Percentiles rank a stretch among this genome's conserved stretches.
These are phyloP conservation scores for Diaporthe vexans DNA, from an alignment of 2,329 filamentous ascomycete species.

Conservation along the genomic window DNA sequence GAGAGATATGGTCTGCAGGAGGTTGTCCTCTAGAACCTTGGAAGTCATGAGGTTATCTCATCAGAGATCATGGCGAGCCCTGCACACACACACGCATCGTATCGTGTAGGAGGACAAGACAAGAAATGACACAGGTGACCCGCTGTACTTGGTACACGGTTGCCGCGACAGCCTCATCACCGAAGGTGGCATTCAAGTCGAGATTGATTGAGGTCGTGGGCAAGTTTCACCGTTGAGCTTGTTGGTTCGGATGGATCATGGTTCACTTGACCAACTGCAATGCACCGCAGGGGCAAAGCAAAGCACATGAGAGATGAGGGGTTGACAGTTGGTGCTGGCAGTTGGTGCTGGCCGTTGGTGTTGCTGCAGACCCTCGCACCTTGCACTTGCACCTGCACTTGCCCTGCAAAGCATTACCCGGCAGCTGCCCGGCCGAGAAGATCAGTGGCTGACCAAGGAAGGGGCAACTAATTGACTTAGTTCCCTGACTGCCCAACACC, in stretches of 20 bases:
- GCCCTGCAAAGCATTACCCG: neutral
- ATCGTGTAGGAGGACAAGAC: neutral
- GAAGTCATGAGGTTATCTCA: neutral
- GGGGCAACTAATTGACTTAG: neutral
- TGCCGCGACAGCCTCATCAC: neutral
- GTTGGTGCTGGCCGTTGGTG: neutral
- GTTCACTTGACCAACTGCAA: neutral
- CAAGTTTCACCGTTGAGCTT: conserved; percentile 15
- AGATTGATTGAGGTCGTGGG: neutral
- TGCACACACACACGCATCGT: conserved; percentile 12
- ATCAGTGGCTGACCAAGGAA: conserved; percentile 16
- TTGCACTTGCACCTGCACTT: too few species aligned
- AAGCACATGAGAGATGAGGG: neutral
- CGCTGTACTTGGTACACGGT: neutral
- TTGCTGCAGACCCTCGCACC: neutral
- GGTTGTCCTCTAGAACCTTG: neutral
- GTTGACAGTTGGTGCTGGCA: neutral
- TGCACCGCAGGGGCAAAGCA: neutral
- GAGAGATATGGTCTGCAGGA: too few species aligned
- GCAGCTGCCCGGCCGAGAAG: neutral
- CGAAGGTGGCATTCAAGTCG: neutral
- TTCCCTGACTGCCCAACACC: neutral
- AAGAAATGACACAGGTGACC: conserved; percentile 11
- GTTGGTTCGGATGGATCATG: neutral
- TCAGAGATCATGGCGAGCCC: neutral